These are phyloP conservation scores for Ceratobasidium sp. DNA, from an alignment of 1,284 basidiomycete genomes.

Conservation along the genomic window DNA sequence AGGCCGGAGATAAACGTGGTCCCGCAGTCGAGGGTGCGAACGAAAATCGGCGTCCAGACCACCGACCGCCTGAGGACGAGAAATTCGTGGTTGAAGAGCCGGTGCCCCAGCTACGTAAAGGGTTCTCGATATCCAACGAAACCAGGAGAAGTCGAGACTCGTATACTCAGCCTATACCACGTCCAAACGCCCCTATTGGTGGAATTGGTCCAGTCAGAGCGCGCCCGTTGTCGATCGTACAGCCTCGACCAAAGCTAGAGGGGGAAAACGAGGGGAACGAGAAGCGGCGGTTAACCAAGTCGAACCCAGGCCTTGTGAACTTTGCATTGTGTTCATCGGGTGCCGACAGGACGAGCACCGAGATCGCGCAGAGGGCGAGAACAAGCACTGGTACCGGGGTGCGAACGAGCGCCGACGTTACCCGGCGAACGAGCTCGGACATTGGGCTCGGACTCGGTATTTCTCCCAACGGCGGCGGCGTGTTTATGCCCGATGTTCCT, in stretches of 20 bases:
- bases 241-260: constrained; percentile 14
- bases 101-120: not conserved
- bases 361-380: not conserved
- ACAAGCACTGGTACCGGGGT: constrained; percentile 9
- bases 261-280: constrained; percentile 11
- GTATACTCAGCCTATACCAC: constrained; percentile 1
- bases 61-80: not conserved
- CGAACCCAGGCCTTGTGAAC: constrained; percentile 9
- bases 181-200: not conserved
- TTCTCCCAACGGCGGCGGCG: constrained; percentile 23
- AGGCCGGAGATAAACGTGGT: not conserved
- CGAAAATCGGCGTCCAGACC: constrained; percentile 6
- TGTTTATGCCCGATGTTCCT: constrained; percentile 4
- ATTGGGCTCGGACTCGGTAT: constrained; percentile 9
- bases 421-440: constrained; percentile 11
- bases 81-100: constrained; percentile 9
- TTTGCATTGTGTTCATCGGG: not conserved
- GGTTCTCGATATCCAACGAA: constrained; percentile 14
- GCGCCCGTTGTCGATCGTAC: constrained; percentile 7
- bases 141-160: constrained; percentile 19
- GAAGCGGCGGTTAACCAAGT: constrained; percentile 36
- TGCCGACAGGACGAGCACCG: not conserved
- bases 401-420: not conserved
- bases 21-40: not conserved
- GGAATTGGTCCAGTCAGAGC: constrained; percentile 9